phyloP scores from a whole-genome alignment of 768 basidiomycete species.

The Dioszegia hungarica region DNA sequence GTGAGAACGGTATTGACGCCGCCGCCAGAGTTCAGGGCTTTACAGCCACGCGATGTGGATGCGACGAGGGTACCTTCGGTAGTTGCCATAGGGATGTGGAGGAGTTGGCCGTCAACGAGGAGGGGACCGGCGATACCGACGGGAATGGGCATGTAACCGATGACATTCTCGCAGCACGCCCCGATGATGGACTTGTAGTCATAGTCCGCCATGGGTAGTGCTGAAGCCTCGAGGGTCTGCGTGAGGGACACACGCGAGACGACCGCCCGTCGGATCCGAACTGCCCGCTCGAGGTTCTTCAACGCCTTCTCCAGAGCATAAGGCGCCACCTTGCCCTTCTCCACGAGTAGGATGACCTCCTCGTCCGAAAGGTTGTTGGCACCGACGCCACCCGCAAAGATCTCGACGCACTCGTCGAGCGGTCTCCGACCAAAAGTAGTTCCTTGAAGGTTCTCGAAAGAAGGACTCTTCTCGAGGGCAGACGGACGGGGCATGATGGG shows the following conservation, averaged over 20 bases:
- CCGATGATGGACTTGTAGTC: constrained; percentile 92
- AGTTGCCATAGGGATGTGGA: constrained; percentile 97
- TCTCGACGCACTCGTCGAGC: constrained; percentile 69
- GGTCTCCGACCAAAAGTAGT: constrained; percentile 52
- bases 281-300: constrained; percentile 82
- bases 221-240: constrained; percentile 74
- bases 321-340: constrained; percentile 88
- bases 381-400: constrained; percentile 58
- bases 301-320: constrained; percentile 93
- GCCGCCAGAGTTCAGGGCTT: constrained; percentile 92
- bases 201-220: constrained; percentile 76
- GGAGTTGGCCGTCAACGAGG: constrained; percentile 73
- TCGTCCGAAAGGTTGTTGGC: constrained; percentile 67
- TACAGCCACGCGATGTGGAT: constrained; percentile 94
- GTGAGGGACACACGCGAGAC: constrained; percentile 84
- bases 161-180: constrained; percentile 97
- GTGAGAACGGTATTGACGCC: constrained; percentile 91
- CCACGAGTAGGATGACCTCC: constrained; percentile 79
- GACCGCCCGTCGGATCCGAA: constrained; percentile 75
- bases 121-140: constrained; percentile 95
- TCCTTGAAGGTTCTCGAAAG: neutral
- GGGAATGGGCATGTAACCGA: constrained; percentile 93
- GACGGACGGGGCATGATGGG: constrained; percentile 22
- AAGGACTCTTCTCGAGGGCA: neutral
- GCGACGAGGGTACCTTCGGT: constrained; percentile 99